A percentile compares a stretch with the other conserved stretches of the same genome.
These are phyloP conservation scores for Betula pendula DNA, from an alignment of 306 rosid genomes.

Conservation along the genomic window DNA sequence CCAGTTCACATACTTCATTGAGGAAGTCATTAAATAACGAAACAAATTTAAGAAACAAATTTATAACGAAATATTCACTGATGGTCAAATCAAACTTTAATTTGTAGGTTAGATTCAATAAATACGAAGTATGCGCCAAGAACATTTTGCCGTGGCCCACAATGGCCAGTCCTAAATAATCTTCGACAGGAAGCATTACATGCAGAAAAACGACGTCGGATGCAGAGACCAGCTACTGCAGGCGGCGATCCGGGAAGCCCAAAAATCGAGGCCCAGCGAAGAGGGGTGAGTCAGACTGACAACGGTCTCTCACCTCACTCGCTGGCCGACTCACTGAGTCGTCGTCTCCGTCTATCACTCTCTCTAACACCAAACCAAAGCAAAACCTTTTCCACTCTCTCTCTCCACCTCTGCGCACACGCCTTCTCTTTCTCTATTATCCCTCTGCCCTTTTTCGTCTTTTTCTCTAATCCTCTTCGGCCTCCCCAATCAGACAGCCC, in stretches of 20 bases:
- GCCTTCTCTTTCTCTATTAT: conserved; percentile 23
- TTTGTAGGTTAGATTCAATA: no score
- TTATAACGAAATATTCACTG: no score
- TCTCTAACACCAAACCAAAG: conserved; percentile 19
- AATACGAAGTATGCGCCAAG: no score
- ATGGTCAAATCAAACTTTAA: no score
- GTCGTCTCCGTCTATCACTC: conserved; percentile 36
- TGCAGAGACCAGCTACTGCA: no score
- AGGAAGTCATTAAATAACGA: no score
- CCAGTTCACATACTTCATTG: no score
- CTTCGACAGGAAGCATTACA: no score
- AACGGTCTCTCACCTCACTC: conserved; percentile 14
- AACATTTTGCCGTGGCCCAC: no score
- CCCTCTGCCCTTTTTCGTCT: conserved; percentile 59
- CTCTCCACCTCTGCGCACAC: conserved; percentile 34
- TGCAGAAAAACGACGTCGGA: no score
- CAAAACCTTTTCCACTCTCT: conserved; percentile 25
- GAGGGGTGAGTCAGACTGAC: not conserved
- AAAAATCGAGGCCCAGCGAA: not conserved
- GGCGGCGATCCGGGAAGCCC: not conserved
- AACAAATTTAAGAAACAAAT: no score
- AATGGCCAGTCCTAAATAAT: no score
- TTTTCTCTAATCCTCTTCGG: conserved; percentile 33
- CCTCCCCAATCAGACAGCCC: conserved; percentile 55
- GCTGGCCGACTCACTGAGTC: conserved; percentile 36